Conservation (phyloP, 148 eudicot genomes). For the Vaccinium darrowii region DNA sequence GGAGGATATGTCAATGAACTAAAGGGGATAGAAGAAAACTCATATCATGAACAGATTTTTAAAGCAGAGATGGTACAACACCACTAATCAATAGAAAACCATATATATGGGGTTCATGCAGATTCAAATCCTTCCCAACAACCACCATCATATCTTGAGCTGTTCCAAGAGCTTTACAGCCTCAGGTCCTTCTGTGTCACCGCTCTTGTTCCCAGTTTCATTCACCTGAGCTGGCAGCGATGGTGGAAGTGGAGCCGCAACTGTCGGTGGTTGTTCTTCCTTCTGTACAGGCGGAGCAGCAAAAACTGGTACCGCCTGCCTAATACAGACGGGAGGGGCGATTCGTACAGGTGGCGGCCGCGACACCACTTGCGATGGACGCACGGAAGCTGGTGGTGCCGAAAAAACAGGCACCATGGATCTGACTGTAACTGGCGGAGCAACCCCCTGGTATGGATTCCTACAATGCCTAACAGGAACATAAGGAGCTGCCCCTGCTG, state of each 20-base stretch:
- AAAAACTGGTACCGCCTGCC: slow-evolving; percentile 52
- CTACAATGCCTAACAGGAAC: slow-evolving; percentile 56
- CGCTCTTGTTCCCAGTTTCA: slow-evolving; percentile 22
- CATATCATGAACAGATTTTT: slow-evolving; percentile 22
- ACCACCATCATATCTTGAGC: slow-evolving; percentile 48
- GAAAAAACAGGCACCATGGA: slow-evolving; percentile 63
- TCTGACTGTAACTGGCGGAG: slow-evolving; percentile 68
- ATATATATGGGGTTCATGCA: slow-evolving; percentile 27
- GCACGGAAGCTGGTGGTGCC: slow-evolving; percentile 46
- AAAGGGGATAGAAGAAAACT: slow-evolving; percentile 12
- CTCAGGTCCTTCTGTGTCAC: slow-evolving; percentile 27
- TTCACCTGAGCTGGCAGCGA: slow-evolving; percentile 2
- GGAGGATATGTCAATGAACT: slow-evolving; percentile 13
- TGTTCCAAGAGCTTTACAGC: slow-evolving; percentile 48
- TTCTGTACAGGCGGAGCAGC: slow-evolving; percentile 40
- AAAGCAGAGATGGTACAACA: slow-evolving; percentile 14
- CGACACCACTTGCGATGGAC: slow-evolving; percentile 30
- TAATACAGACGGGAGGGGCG: slow-evolving; percentile 51
- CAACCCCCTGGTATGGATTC: slow-evolving; percentile 50
- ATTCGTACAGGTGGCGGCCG: slow-evolving; percentile 35
- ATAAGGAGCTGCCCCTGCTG: slow-evolving; percentile 57
- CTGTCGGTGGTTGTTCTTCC: slow-evolving; percentile 23
- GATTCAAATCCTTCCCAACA: slow-evolving; percentile 31
- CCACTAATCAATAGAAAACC: slow-evolving; percentile 23
- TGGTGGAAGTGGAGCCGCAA: slow-evolving; percentile 12